A percentile compares a stretch with the other conserved stretches of the same genome.
Evolutionary conservation across 495 filamentous ascomycete genomes (phyloP).

Genomic region (Penicillium paxilli): DNA sequence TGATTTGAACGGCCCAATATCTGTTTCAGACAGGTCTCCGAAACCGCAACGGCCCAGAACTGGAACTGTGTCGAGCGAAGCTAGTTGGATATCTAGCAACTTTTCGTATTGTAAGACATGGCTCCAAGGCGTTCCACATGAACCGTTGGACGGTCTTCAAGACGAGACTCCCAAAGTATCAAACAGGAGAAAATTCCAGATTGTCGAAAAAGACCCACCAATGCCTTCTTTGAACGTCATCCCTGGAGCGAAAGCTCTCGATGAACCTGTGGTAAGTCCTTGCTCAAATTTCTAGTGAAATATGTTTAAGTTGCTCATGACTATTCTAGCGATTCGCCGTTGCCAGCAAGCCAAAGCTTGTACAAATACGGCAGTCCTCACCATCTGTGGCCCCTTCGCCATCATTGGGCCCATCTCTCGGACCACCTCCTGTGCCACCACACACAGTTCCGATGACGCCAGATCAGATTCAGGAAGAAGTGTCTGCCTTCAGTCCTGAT

Average conservation of each 20-base stretch:
- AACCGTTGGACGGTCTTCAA: conserved; percentile 23
- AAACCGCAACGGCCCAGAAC: conserved; percentile 36
- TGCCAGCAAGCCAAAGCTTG: conserved; percentile 44
- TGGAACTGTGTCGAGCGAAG: conserved; percentile 42
- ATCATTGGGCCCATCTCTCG: conserved; percentile 18
- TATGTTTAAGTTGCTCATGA: background rate
- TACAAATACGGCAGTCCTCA: conserved; percentile 46
- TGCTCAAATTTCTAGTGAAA: background rate
- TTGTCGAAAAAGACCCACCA: conserved; percentile 41
- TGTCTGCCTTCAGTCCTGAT: conserved; percentile 49
- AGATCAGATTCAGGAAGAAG: conserved; percentile 40
- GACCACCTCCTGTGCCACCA: conserved; percentile 22
- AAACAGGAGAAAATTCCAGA: conserved; percentile 43
- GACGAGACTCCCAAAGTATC: conserved; percentile 27
- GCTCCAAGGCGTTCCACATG: conserved; percentile 42
- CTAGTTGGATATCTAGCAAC: conserved; percentile 44
- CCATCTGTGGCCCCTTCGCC: conserved; percentile 8
- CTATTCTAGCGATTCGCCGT: conserved; percentile 36
- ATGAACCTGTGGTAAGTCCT: conserved; percentile 31
- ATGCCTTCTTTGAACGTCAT: conserved; percentile 30
- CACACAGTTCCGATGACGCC: conserved; percentile 36
- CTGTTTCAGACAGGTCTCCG: conserved; percentile 18
- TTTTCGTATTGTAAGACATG: conserved; percentile 45
- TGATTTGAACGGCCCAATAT: background rate
- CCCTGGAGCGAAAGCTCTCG: conserved; percentile 28